Conservation (phyloP, 2,329 filamentous ascomycete genomes). For the Corynespora cassiicola region DNA sequence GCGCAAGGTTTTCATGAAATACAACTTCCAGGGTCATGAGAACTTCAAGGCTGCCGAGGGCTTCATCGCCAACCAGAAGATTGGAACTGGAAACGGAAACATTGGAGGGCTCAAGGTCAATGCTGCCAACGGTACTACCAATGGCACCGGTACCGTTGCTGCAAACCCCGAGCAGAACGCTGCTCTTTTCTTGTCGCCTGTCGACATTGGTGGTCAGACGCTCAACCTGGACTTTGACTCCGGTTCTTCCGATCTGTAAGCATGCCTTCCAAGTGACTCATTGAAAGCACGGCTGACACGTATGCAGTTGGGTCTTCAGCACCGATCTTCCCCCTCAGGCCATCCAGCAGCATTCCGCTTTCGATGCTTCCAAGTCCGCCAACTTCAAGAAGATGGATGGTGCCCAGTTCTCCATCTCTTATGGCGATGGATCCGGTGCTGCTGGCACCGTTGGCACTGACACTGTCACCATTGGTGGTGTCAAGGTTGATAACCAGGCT, state of each 20-base stretch:
- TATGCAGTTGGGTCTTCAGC: slow-evolving; percentile 71
- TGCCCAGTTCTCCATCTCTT: slow-evolving; percentile 67
- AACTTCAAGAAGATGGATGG: slow-evolving; percentile 58
- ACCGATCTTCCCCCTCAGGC: slow-evolving; percentile 57
- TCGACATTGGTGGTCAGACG: slow-evolving; percentile 72
- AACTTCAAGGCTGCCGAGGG: no score
- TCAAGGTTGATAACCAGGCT: slow-evolving; percentile 66
- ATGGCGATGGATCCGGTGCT: slow-evolving; percentile 71
- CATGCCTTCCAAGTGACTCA: not conserved
- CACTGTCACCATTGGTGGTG: slow-evolving; percentile 70
- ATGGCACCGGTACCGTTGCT: slow-evolving; percentile 64
- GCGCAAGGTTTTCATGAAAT: slow-evolving; percentile 73
- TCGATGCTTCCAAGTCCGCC: slow-evolving; percentile 59
- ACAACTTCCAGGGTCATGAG: slow-evolving; percentile 54
- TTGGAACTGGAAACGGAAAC: slow-evolving; percentile 13
- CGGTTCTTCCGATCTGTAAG: slow-evolving; percentile 74
- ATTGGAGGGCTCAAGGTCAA: slow-evolving; percentile 25
- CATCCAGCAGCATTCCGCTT: slow-evolving; percentile 61
- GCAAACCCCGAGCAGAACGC: slow-evolving; percentile 71
- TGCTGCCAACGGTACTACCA: slow-evolving; percentile 20
- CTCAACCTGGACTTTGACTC: slow-evolving; percentile 76
- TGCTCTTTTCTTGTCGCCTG: slow-evolving; percentile 72
- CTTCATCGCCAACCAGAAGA: slow-evolving; percentile 47
- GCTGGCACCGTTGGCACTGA: slow-evolving; percentile 72
- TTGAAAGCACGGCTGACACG: slow-evolving; percentile 16